Conservation (phyloP, 306 rosid genomes). For the Malus sieversii region DNA sequence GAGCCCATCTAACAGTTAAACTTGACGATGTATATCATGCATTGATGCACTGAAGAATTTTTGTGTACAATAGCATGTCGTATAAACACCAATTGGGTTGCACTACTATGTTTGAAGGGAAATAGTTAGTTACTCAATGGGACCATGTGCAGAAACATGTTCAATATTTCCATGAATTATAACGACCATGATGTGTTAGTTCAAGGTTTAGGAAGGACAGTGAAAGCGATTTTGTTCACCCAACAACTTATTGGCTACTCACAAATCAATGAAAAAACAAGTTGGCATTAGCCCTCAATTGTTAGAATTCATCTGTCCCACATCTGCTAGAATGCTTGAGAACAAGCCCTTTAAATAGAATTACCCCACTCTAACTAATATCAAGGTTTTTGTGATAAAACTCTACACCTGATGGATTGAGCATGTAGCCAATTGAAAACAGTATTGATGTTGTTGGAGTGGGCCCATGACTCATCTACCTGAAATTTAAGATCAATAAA, state of each 20-base stretch:
- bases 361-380: too few species aligned
- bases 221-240: not conserved
- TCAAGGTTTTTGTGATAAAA: too few species aligned
- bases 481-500: not conserved
- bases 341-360: too few species aligned
- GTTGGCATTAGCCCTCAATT: not conserved
- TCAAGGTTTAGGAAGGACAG: not conserved
- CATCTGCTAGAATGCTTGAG: too few species aligned
- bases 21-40: too few species aligned
- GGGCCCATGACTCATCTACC: too few species aligned
- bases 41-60: too few species aligned
- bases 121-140: not conserved
- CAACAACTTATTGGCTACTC: not conserved
- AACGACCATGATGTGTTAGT: conserved; percentile 1
- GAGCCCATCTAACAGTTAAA: too few species aligned
- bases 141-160: not conserved
- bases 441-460: too few species aligned
- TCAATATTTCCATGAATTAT: not conserved
- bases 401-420: too few species aligned
- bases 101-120: not conserved
- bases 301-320: too few species aligned
- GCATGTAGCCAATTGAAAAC: too few species aligned
- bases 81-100: not conserved
- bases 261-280: not conserved
- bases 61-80: not conserved